Base-by-base conservation (phyloP, 1,284 basidiomycete genomes). In the Inonotus hispidus region DNA sequence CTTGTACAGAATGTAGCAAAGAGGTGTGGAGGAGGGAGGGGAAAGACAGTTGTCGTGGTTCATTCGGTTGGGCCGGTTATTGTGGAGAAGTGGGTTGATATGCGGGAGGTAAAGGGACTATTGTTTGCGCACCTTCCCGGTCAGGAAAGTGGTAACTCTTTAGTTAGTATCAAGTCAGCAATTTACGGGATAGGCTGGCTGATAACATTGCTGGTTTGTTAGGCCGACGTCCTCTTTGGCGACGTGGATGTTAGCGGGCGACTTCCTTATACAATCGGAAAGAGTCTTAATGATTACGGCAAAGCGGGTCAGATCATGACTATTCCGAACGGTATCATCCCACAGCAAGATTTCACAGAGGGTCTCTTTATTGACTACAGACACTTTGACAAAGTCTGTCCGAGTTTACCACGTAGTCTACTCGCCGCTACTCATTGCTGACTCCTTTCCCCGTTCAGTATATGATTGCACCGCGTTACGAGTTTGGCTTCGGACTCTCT, bases 401-500 rank as follows among this genome's bases (percentile, higher is more conserved):
- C 21, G 4, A 32, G 41, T 3, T 3, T 35, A 35, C 14, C n/a
- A n/a, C n/a, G n/a, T n/a, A n/a, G n/a, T n/a, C n/a, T n/a, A n/a
- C n/a, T n/a, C n/a, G n/a, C n/a, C n/a, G n/a, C n/a, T 41, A 47
- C 39, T 32, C 43, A 29, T 14, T 14, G 29, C 46, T 57, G 21
- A n/a, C 43, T 56, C 25, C 10, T 43, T 39, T 46, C 23, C 11
- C 38, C 14, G 14, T 37, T 43, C 57, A 73, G 59, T 66, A 75
- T 29, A 72, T 78, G 62, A 83, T 86, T 61, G 73, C 72, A 1
- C 85, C 86, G 0, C 76, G 82, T 21, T 88, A 77, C 65, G 79
- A 81, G 56, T 89, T 89, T 66, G 87, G 87, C 1, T 85, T 78
- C 66, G 79, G 86, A 0, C 68, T 84, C 56, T 79, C 76, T 45